Evolutionary conservation across 108 stramenopile genomes (phyloP).

Genomic region (Schizochytrium sp.): DNA sequence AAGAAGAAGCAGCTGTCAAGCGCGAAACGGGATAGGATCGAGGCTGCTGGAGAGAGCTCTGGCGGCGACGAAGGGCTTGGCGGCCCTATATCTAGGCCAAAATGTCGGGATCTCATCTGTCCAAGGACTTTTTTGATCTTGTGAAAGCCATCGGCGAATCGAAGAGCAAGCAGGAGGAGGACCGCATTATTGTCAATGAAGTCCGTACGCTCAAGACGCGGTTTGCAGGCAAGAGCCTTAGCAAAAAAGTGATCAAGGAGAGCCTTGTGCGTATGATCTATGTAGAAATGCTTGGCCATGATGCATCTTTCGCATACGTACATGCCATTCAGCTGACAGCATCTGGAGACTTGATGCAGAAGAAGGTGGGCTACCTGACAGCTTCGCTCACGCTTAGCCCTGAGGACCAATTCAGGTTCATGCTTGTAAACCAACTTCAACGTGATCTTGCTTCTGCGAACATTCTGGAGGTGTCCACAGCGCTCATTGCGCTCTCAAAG

Average conservation of each 20-base stretch:
- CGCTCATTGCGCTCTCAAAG: slow-evolving; percentile 85
- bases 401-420: slow-evolving; percentile 97
- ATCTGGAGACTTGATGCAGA: slow-evolving; percentile 54
- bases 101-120: slow-evolving; percentile 83
- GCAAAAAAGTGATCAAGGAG: slow-evolving; percentile 89
- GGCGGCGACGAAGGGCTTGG: neutral
- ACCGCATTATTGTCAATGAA: slow-evolving; percentile 94
- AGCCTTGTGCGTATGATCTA: slow-evolving; percentile 95
- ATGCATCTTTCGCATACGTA: slow-evolving; percentile 94
- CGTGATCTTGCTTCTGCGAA: slow-evolving; percentile 90
- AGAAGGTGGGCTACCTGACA: slow-evolving; percentile 85
- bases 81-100: neutral
- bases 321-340: slow-evolving; percentile 82
- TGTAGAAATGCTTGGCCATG: slow-evolving; percentile 99
- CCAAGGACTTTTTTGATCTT: slow-evolving; percentile 98
- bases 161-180: slow-evolving; percentile 98
- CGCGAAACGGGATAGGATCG: too few species aligned
- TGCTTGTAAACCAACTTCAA: slow-evolving; percentile 99
- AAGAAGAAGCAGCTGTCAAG: too few species aligned
- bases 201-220: slow-evolving; percentile 86
- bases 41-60: neutral
- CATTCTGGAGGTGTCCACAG: slow-evolving; percentile 89
- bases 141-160: slow-evolving; percentile 99
- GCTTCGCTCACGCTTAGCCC: slow-evolving; percentile 91
- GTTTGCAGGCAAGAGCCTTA: slow-evolving; percentile 64